Conservation (phyloP, 805 yeast genomes). For the Candida piceae region DNA sequence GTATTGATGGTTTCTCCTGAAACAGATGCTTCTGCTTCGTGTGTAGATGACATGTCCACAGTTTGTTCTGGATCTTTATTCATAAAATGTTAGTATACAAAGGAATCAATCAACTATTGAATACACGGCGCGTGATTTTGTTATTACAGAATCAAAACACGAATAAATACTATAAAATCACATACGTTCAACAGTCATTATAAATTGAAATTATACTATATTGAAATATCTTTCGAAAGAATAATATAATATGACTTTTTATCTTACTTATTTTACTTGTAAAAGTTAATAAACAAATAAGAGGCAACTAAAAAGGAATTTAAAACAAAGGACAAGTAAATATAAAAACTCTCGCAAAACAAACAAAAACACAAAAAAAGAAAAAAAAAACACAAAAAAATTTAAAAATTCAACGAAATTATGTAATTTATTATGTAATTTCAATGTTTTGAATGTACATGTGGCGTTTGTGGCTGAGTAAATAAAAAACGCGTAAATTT, state of each 20-base stretch:
- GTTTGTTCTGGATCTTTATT: background rate
- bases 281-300: background rate
- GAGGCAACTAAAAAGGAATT: background rate
- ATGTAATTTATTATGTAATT: no score
- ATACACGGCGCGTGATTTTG: no score
- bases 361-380: background rate
- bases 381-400: background rate
- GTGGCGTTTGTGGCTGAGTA: no score
- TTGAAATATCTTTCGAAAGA: background rate
- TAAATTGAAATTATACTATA: background rate
- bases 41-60: conserved; percentile 1
- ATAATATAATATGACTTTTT: no score
- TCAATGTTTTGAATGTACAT: no score
- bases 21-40: background rate
- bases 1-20: background rate
- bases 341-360: background rate
- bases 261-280: no score
- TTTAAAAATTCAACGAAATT: no score
- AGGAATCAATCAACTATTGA: no score
- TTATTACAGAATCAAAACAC: no score
- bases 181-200: conserved; percentile 23
- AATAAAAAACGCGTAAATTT: no score
- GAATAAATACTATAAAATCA: no score
- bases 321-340: background rate
- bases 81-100: background rate